Evolutionary conservation across 371 early-diverging fungal genomes (phyloP), one percentile per base, ranked within the genome.

Genomic region (Aphelidium insulamus): DNA sequence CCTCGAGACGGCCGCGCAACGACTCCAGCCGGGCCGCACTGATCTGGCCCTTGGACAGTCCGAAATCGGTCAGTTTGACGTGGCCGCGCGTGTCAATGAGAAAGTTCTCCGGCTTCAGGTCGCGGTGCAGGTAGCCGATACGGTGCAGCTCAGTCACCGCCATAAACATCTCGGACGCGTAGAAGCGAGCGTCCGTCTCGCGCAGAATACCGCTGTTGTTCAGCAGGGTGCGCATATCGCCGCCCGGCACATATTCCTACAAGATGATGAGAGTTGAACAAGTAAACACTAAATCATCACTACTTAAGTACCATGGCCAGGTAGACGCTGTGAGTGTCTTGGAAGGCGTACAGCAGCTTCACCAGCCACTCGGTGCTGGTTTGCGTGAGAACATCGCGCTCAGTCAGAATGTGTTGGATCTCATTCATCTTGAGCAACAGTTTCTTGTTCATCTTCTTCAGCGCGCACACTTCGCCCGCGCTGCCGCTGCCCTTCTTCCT

Each of bases 221-320:
- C 21, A 85, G 53, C 21, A 81, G 48, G 10, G 74, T 72, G 34
- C 82, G 64, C 33, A 88, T 48, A 40, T 86, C 87, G 8, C 87
- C 90, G 21, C 90, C 87, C 0, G 83, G 69, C 10, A 82, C 73
- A 58, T 71, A 88, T 49, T 88, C 90, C 79, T n/a, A n/a, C n/a
- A n/a, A n/a, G n/a, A n/a, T n/a, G n/a, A n/a, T n/a, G n/a, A n/a
- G n/a, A n/a, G n/a, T n/a, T n/a, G n/a, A n/a, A n/a, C n/a, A n/a
- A n/a, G n/a, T n/a, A n/a, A n/a, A n/a, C n/a, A n/a, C n/a, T n/a
- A n/a, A n/a, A n/a, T n/a, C n/a, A n/a, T n/a, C n/a, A n/a, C n/a
- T n/a, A n/a, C n/a, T n/a, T n/a, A n/a, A n/a, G n/a, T n/a, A 58
- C 58, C 60, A 63, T 63, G 0, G 59, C 64, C 24, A 63, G 38